phyloP scores from a whole-genome alignment of 2,329 filamentous ascomycete species.

The Fusarium ramigenum region DNA sequence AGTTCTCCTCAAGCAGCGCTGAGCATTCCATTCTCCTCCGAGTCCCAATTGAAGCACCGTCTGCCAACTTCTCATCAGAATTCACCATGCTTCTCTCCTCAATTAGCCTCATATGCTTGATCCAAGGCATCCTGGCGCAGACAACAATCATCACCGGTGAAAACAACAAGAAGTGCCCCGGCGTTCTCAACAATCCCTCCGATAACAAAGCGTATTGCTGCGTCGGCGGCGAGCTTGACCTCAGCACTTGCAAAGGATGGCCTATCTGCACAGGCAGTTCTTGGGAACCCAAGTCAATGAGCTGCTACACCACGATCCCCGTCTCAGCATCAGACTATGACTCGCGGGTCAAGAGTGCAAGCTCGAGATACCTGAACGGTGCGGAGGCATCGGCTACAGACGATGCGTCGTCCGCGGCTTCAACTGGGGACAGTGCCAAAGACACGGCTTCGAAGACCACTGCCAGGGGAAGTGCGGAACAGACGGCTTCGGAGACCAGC shows the following conservation, averaged over 20 bases:
- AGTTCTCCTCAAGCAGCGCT: not conserved
- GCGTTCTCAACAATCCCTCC: not conserved
- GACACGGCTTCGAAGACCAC: not conserved
- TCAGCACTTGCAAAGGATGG: slow-evolving; percentile 21
- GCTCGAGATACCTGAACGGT: not conserved
- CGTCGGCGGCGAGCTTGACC: slow-evolving; percentile 5
- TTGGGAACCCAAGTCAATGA: not conserved
- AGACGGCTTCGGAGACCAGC: not conserved
- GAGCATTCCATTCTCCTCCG: not conserved
- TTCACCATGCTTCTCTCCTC: not conserved
- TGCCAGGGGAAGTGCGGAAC: no score
- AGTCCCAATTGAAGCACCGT: not conserved
- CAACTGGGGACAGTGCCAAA: not conserved
- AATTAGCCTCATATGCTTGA: not conserved
- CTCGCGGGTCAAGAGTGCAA: slow-evolving; percentile 6
- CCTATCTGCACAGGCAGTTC: slow-evolving; percentile 15
- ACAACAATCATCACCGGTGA: not conserved
- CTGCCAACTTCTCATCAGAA: not conserved
- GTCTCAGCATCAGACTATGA: slow-evolving; percentile 5
- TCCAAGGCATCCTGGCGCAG: not conserved
- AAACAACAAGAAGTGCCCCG: not conserved
- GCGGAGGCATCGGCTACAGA: not conserved
- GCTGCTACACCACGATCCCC: not conserved
- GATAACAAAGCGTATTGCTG: slow-evolving; percentile 3
- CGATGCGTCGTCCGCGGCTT: not conserved